Conservation (phyloP, 768 basidiomycete species). For the Hysterangium stoloniferum region DNA sequence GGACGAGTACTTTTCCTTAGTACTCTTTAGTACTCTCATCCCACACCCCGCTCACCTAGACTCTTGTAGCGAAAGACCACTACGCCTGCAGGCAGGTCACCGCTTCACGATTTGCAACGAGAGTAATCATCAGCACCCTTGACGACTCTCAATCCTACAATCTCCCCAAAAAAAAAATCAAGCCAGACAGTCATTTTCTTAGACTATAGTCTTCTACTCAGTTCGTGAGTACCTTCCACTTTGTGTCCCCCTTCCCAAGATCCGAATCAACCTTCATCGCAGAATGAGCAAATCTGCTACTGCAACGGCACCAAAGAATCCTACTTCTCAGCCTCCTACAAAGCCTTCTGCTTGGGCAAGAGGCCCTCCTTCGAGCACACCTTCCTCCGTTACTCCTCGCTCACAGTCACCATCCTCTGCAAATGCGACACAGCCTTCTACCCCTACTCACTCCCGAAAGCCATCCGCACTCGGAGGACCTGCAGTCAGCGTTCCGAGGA, state of each 20-base stretch:
- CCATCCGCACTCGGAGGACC: slow-evolving; percentile 63
- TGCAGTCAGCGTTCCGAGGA: slow-evolving; percentile 56
- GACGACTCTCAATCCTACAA: slow-evolving; percentile 22
- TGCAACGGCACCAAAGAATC: slow-evolving; percentile 63
- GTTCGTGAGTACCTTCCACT: background rate
- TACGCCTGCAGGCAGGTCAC: slow-evolving; percentile 89
- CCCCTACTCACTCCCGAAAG: slow-evolving; percentile 61
- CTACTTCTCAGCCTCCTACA: slow-evolving; percentile 55
- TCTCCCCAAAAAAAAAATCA: slow-evolving; percentile 30
- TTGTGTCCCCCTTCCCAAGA: slow-evolving; percentile 3
- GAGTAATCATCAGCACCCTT: slow-evolving; percentile 35
- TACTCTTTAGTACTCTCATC: slow-evolving; percentile 6
- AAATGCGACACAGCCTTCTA: slow-evolving; percentile 33
- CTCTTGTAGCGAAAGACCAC: slow-evolving; percentile 12
- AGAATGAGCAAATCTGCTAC: slow-evolving; percentile 95
- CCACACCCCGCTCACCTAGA: slow-evolving; percentile 1
- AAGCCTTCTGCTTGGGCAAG: slow-evolving; percentile 89
- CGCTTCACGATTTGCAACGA: slow-evolving; percentile 72
- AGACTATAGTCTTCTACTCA: slow-evolving; percentile 18
- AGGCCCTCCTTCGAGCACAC: slow-evolving; percentile 69
- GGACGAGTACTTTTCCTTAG: slow-evolving; percentile 11
- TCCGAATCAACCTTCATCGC: background rate
- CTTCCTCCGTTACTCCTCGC: slow-evolving; percentile 53
- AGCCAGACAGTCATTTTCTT: slow-evolving; percentile 33
- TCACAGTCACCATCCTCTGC: slow-evolving; percentile 71